phyloP scores from a whole-genome alignment of 129 eudicot species.

The Silybum marianum region DNA sequence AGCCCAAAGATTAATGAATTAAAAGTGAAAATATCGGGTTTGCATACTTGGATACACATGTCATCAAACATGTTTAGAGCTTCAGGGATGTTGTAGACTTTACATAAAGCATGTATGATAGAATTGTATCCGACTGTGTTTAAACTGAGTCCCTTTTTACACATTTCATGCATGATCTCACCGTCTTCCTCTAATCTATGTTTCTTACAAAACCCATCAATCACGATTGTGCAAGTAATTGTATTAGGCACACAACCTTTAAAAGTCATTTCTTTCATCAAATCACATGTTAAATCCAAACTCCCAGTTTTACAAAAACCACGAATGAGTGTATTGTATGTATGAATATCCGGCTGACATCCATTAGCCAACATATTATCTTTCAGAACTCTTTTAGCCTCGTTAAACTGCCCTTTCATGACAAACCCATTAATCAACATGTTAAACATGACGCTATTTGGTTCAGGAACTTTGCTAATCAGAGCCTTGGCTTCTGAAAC shows the following conservation, averaged over 20 bases:
- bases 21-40: constrained; percentile 79
- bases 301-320: constrained; percentile 67
- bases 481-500: constrained; percentile 69
- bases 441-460: constrained; percentile 65
- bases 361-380: constrained; percentile 51
- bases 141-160: constrained; percentile 55
- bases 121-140: constrained; percentile 86
- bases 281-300: constrained; percentile 51
- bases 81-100: constrained; percentile 49
- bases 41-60: constrained; percentile 71
- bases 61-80: constrained; percentile 54
- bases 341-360: constrained; percentile 66
- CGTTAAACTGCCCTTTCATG: constrained; percentile 57
- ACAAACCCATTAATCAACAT: constrained; percentile 79
- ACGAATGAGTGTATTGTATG: constrained; percentile 62
- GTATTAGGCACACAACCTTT: constrained; percentile 64
- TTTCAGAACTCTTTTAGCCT: constrained; percentile 57
- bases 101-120: constrained; percentile 66
- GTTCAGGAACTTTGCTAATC: constrained; percentile 74
- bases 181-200: constrained; percentile 61
- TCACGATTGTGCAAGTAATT: constrained; percentile 66
- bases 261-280: constrained; percentile 53
- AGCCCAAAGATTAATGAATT: constrained; percentile 84
- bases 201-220: constrained; percentile 72
- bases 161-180: constrained; percentile 60